phyloP scores from a whole-genome alignment of 371 early-diverging fungal species.

The Saksenaea vasiformis region DNA sequence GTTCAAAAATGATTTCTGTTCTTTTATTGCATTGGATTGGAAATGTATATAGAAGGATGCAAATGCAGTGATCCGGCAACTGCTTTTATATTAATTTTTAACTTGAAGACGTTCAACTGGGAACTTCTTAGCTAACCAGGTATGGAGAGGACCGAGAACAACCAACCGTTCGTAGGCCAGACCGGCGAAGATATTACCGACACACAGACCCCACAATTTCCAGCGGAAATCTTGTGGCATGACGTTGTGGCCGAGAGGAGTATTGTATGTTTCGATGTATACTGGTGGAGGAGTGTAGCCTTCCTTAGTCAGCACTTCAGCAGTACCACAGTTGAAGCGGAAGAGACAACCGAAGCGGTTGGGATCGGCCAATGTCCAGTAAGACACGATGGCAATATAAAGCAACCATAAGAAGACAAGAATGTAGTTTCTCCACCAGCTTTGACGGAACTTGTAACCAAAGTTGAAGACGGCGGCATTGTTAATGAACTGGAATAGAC shows the following conservation, averaged over 20 bases:
- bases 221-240: conserved; percentile 62
- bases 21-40: background rate
- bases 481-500: conserved; percentile 65
- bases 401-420: conserved; percentile 55
- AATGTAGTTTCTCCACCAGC: conserved; percentile 59
- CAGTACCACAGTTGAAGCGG: conserved; percentile 73
- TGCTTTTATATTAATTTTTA: conserved; percentile 19
- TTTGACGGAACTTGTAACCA: conserved; percentile 66
- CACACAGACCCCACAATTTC: conserved; percentile 49
- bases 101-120: conserved; percentile 35
- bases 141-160: conserved; percentile 41
- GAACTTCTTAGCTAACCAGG: conserved; percentile 31
- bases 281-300: conserved; percentile 46
- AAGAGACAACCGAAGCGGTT: conserved; percentile 70
- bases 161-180: conserved; percentile 31
- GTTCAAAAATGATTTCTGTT: background rate
- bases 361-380: conserved; percentile 66
- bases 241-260: conserved; percentile 67
- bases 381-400: conserved; percentile 58
- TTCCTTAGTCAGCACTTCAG: conserved; percentile 35
- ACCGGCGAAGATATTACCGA: conserved; percentile 34
- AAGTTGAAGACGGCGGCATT: conserved; percentile 69
- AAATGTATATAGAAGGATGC: background rate
- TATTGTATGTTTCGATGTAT: conserved; percentile 58
- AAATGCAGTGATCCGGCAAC: conserved; percentile 2